Base-by-base conservation (phyloP, 495 filamentous ascomycete genomes). In the Talaromyces liani region DNA sequence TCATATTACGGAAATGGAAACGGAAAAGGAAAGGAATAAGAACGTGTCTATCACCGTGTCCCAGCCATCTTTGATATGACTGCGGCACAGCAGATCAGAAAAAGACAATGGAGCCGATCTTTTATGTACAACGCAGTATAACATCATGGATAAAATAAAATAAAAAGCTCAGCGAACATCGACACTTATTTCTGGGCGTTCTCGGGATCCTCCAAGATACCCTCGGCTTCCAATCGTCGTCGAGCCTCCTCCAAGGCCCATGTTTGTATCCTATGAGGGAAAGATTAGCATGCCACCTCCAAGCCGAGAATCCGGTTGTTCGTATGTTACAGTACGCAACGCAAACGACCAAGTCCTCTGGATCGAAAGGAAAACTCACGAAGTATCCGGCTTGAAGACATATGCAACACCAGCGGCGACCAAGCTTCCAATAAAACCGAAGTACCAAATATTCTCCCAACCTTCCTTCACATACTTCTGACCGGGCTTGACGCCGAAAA, bases 201-300 rank as follows among this genome's bases (percentile, higher is more conserved):
- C 33, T 81, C 78, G 9, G 90, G 88, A 70, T 96, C 92, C 71
- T 89, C 84, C 67, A 97, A 76, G 71, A 98, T 95, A 55, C 94
- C 94, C 80, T 99, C 94, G 18, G 85, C 88, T 79, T 99, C 94
- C 79, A 99, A 82, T 74, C 94, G 81, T 73, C 94, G 84, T 62
- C 93, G 84, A 45, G 94, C 94, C 78, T 99, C 94, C 78, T 99
- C 94, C 54, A 99, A 82, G 33, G 94, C 94, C 94, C 94, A 99
- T 58, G 93, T 97, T 82, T 98, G 93, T 87, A 99, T 98, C 69
- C 95, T 98, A 65, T n/a, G n/a, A n/a, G n/a, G n/a, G n/a, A n/a
- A n/a, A n/a, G n/a, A n/a, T n/a, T n/a, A n/a, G n/a, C n/a, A n/a
- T n/a, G n/a, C n/a, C n/a, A n/a, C n/a, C n/a, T n/a, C n/a, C n/a